Evolutionary conservation across 2,329 filamentous ascomycete genomes (phyloP), one percentile per base, ranked within the genome.

Genomic region (Aspergillus sp.): DNA sequence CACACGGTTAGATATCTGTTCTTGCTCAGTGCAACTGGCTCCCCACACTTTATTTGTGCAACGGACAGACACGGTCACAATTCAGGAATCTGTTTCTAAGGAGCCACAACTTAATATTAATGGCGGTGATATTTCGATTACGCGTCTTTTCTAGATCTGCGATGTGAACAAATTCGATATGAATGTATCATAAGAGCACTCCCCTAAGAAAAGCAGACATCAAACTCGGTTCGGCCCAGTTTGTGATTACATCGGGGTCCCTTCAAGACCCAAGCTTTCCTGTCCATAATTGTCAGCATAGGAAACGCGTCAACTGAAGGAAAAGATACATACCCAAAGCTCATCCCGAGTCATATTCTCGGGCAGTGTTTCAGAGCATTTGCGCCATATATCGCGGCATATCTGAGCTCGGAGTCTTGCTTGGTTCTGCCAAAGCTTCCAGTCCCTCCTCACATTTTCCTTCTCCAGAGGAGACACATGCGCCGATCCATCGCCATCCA

Each of bases 391-490:
- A 59, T 83, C 79, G 49, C 63, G 68, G 51, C 76, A 79, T 62
- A 85, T 82, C 66, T 71, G 79, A 69, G 76, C 76, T 58, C 83
- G 78, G 46, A 68, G 67, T 30, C 56, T 66, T 40, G 71, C 75
- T 45, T 76, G 69, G 24, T 54, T 68, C 51, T 68, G 68, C 80
- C 81, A 82, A 61, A 69, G 70, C 61, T 71, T 77, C 72, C 78
- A 79, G 56, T 81, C 79, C 51, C 60, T 69, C 41, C 82, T 77
- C 2, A 83, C 74, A 19, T 67, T 68, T 50, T 76, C 74, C 48
- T 77, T 75, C 67, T 85, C 82, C 52, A 80, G 75, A 20, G 72
- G 71, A 34, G 75, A 79, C 3, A 86, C 75, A 8, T 77, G 77
- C 49, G 47, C 42, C 3, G 59, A 46, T 64, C 77, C 76, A 30